Base-by-base conservation (phyloP, 2,329 filamentous ascomycete genomes). In the Fusarium phyllophilum region DNA sequence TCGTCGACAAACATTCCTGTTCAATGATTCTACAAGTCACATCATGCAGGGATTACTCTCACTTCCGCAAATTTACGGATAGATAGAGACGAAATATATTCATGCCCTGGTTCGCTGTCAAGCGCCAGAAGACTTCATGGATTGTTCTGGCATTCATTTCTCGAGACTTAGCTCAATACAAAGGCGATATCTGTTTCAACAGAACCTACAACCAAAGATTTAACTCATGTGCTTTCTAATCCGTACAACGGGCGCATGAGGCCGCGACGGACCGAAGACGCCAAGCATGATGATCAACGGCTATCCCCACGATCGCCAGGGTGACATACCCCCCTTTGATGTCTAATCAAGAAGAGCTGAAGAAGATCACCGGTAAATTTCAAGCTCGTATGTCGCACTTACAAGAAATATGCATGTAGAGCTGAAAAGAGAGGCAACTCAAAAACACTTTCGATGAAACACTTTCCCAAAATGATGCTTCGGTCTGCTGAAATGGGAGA, bases 311-410 rank as follows among this genome's bases (percentile, higher is more conserved):
- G 60, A 70, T 68, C 59, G 55, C 46, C 63, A 60, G 55, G 59
- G 42, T 55, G 36, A 18, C 68, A 59, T 45, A 38, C 33, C n/a
- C 66, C 36, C n/a, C 22, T 31, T 38, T 7, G 14, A 22, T 17
- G 26, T 33, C 44, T 38, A 26, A 62, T 44, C 18, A 12, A 59
- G 49, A 48, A 48, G 41, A 76, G 70, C 75, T 74, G 73, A 72
- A 66, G 66, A 76, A 72, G 42, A 68, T 70, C 67, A 29, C 14
- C 44, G 57, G 46, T 41, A 31, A 14, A 20, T 42, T 29, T 41
- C 67, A 72, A 58, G 42, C 56, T 61, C 46, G 33, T 45, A 62
- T 59, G 49, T 51, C 29, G 13, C 26, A 12, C 26, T 18, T 44
- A 39, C 31, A 52, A 46, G 26, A 24, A 59, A 39, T 24, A 31